These are phyloP conservation scores for Camellia japonica DNA, from an alignment of 148 eudicot species.

Conservation along the genomic window DNA sequence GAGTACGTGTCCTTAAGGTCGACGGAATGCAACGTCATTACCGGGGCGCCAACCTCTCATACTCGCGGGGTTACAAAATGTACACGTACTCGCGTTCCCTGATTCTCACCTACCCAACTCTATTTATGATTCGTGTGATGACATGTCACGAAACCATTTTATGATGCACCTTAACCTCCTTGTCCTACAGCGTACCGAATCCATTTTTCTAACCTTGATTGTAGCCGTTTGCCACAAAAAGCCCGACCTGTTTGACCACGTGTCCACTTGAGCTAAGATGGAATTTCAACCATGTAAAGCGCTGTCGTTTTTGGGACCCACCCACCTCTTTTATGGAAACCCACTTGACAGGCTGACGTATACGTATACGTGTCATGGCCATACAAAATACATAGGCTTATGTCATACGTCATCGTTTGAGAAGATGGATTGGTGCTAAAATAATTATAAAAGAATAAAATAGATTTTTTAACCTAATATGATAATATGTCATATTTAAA, in stretches of 20 bases:
- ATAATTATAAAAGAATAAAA: no score
- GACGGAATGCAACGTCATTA: background rate
- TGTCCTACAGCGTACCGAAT: background rate
- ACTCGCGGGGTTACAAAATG: background rate
- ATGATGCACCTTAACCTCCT: background rate
- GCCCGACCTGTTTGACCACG: slow-evolving; percentile 7
- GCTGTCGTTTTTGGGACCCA: slow-evolving; percentile 7
- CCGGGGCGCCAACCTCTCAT: background rate
- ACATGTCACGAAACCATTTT: background rate
- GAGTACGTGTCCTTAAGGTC: background rate
- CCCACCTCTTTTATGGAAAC: no score
- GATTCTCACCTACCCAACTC: background rate
- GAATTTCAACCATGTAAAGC: slow-evolving; percentile 13
- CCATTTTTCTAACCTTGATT: background rate
- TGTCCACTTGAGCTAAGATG: background rate
- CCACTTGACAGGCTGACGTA: background rate
- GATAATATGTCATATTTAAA: no score
- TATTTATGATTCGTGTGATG: background rate
- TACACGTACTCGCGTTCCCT: background rate
- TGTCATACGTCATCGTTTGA: no score
- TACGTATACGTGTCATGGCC: background rate
- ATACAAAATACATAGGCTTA: background rate
- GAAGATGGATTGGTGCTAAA: no score
- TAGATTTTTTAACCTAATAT: no score
- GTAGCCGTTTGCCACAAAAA: background rate